Conservation (phyloP, 768 basidiomycete species). For the Mycena vitilis region DNA sequence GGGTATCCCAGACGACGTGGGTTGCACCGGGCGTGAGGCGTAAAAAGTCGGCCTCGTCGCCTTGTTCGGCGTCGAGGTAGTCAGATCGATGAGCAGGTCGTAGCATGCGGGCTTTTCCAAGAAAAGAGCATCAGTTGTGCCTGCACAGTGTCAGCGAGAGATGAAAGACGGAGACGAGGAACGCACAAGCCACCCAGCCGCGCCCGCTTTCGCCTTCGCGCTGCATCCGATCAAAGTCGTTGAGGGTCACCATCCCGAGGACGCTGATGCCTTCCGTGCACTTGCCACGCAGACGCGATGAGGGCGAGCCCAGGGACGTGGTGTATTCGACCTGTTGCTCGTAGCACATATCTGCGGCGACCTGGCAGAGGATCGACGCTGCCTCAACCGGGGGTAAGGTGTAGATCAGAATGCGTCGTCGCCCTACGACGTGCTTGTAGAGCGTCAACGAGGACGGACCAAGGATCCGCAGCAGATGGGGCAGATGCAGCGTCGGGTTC, state of each 20-base stretch:
- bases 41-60: constrained; percentile 76
- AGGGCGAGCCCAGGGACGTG: constrained; percentile 37
- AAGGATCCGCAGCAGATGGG: constrained; percentile 80
- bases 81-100: constrained; percentile 85
- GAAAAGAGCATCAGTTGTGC: constrained; percentile 87
- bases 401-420: constrained; percentile 82
- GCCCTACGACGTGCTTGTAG: constrained; percentile 82
- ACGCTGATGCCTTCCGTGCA: constrained; percentile 70
- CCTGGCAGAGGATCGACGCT: constrained; percentile 81
- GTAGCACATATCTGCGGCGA: constrained; percentile 66
- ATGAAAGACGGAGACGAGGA: constrained; percentile 9
- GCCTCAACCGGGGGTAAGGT: constrained; percentile 84
- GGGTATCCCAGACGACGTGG: constrained; percentile 43
- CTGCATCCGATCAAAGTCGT: constrained; percentile 73
- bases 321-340: constrained; percentile 53
- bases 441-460: constrained; percentile 84
- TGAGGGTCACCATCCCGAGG: constrained; percentile 84
- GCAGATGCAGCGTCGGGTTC: constrained; percentile 76
- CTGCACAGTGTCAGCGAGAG: constrained; percentile 42
- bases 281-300: constrained; percentile 48
- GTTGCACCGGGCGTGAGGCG: constrained; percentile 61
- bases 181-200: constrained; percentile 87
- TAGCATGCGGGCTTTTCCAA: constrained; percentile 84
- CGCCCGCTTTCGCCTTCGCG: constrained; percentile 67
- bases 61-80: constrained; percentile 70